Evolutionary conservation across 2,329 filamentous ascomycete species (phyloP).

Genomic region (Graphilbum sp.): DNA sequence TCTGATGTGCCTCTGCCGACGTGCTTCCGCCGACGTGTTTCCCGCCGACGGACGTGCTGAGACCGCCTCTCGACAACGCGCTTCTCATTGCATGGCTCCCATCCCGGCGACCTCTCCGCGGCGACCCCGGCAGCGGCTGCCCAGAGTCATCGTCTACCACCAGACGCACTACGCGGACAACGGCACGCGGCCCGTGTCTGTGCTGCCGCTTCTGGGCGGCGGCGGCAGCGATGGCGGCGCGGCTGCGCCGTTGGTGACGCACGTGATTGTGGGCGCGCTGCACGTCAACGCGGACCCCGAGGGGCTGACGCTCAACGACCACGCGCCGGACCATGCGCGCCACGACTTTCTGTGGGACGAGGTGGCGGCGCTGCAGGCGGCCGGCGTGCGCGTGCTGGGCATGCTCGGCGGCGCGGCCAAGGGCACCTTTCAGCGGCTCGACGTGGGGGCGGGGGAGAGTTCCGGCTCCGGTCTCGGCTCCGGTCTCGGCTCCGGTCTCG

Average conservation of each 20-base stretch:
- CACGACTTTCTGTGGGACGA: conserved; percentile 57
- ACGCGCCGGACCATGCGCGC: conserved; percentile 43
- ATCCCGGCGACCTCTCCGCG: background rate
- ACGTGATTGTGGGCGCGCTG: conserved; percentile 63
- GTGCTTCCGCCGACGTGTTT: no score
- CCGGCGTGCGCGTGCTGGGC: conserved; percentile 57
- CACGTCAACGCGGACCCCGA: conserved; percentile 54
- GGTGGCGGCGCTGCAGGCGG: conserved; percentile 48
- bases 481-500: conserved; percentile 11
- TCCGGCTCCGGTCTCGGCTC: background rate
- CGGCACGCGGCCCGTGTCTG: conserved; percentile 20
- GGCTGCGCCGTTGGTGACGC: conserved; percentile 30
- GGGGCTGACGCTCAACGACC: conserved; percentile 56
- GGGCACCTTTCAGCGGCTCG: conserved; percentile 46
- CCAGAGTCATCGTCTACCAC: conserved; percentile 19
- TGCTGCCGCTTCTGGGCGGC: conserved; percentile 24
- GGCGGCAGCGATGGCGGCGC: conserved; percentile 4
- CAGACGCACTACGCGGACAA: conserved; percentile 24
- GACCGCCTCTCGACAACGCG: no score
- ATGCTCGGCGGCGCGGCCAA: conserved; percentile 69
- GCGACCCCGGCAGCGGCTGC: background rate
- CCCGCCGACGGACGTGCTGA: no score
- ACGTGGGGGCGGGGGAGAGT: conserved; percentile 20
- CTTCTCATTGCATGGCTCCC: background rate
- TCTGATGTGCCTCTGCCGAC: no score